These are phyloP conservation scores for Boletus rufocinnamomeus DNA, from an alignment of 768 basidiomycete genomes.

Conservation along the genomic window DNA sequence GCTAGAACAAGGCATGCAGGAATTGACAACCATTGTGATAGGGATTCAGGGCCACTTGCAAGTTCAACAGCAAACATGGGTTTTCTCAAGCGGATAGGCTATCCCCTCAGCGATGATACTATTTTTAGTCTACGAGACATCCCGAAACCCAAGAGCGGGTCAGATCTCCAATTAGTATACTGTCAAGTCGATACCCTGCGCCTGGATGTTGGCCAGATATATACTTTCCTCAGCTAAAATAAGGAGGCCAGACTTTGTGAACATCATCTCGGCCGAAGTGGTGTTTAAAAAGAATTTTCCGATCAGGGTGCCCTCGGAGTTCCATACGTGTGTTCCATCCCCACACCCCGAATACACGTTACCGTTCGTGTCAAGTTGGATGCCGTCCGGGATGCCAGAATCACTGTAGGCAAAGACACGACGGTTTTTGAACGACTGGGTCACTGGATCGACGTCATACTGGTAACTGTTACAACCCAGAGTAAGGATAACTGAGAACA, in stretches of 20 bases:
- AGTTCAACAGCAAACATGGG: no score
- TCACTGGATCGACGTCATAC: conserved; percentile 62
- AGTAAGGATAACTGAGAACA: not conserved
- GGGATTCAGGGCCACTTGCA: no score
- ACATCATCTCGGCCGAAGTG: conserved; percentile 41
- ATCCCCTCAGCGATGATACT: no score
- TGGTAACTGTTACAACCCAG: conserved; percentile 50
- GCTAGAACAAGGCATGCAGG: no score
- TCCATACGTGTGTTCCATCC: conserved; percentile 69
- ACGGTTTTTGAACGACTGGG: conserved; percentile 56
- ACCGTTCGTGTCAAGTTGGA: conserved; percentile 62
- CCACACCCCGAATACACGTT: conserved; percentile 70
- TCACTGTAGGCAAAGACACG: conserved; percentile 70
- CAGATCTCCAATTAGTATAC: conserved; percentile 1
- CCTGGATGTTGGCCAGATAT: conserved; percentile 27
- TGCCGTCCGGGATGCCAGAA: conserved; percentile 66
- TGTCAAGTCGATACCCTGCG: conserved; percentile 26
- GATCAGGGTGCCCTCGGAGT: conserved; percentile 48
- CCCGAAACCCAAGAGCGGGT: no score
- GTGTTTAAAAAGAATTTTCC: conserved; percentile 23
- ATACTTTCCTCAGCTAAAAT: conserved; percentile 40
- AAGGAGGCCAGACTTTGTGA: conserved; percentile 42
- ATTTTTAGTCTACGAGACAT: no score
- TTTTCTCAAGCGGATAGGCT: no score
- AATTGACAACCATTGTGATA: no score